Conservation (phyloP, 331 rosid genomes). For the Acacia pycnantha region DNA sequence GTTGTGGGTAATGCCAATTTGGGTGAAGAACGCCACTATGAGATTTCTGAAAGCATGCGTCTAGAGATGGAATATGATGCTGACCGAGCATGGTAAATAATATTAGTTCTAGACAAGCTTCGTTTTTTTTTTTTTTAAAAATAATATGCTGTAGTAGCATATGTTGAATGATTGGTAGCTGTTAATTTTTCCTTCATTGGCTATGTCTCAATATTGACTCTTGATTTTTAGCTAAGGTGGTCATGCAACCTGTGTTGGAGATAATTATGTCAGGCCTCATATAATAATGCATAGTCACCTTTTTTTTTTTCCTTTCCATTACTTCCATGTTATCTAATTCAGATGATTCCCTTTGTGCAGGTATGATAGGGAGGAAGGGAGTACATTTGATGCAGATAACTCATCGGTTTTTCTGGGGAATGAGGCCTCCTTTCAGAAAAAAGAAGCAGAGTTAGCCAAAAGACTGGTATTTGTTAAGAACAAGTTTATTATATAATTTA, state of each 20-base stretch:
- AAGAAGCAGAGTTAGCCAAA: slow-evolving; percentile 98
- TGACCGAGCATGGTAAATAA: slow-evolving; percentile 91
- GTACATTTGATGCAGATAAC: slow-evolving; percentile 74
- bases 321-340: slow-evolving; percentile 30
- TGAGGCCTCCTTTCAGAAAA: slow-evolving; percentile 90
- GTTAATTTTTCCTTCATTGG: neutral
- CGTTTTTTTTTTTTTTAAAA: neutral
- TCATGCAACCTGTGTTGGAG: slow-evolving; percentile 14
- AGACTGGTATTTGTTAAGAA: slow-evolving; percentile 61
- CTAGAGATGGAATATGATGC: slow-evolving; percentile 89
- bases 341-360: slow-evolving; percentile 40
- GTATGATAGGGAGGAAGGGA: slow-evolving; percentile 99
- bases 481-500: neutral
- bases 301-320: neutral
- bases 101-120: slow-evolving; percentile 3
- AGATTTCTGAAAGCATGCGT: slow-evolving; percentile 94
- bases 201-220: slow-evolving; percentile 7
- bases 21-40: slow-evolving; percentile 59
- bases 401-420: slow-evolving; percentile 80
- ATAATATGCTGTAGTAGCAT: neutral
- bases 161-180: slow-evolving; percentile 7
- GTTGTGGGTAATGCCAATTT: slow-evolving; percentile 41
- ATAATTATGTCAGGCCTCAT: neutral
- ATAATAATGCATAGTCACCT: slow-evolving; percentile 4
- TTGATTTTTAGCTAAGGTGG: slow-evolving; percentile 1